Base-by-base conservation (phyloP, 2,329 filamentous ascomycete species). In the Trichoderma koningiopsis region DNA sequence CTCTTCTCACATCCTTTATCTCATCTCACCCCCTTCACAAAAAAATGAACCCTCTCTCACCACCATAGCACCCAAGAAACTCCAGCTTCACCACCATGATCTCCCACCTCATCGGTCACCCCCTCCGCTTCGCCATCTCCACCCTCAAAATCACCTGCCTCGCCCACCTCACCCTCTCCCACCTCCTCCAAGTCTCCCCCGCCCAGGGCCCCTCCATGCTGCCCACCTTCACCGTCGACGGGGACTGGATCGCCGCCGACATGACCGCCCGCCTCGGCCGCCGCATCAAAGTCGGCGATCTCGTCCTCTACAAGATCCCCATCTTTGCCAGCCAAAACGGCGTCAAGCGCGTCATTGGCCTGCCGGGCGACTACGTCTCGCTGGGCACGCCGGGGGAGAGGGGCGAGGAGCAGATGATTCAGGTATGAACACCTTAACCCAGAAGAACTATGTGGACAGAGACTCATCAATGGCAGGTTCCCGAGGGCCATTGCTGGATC, bases 401-500 rank as follows among this genome's bases (percentile, higher is more conserved):
- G 24, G 79, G 80, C 3, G 78, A 80, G 59, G 82, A 83, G 40
- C 77, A 80, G 31, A 90, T 92, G 87, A 85, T 93, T 22, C 89
- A 92, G 84, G 92, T 92, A 75, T 56, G 74, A 11, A 33, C 11
- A 10, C 1, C 13, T 35, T 13, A 13, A 1, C 33, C 33, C 5
- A 43, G 6, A 10, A 43, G 1, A n/a, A 43, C 3, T 43, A 19
- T 19, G 4, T 43, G 19, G 2, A 8, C 6, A 43, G 6, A 43
- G 40, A 10, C 40, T 43, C 5, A 43, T 19, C 7, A 43, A 13
- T 49, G 2, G 1, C 22, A 96, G 92, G 89, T 99, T 19, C 96
- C 96, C 0, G 85, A 92, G 76, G 96, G 96, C 1, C 96, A 99
- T 83, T 96, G 94, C 75, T 98, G 93, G 88, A 83, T 97, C 7